A percentile compares a stretch with the other conserved stretches of the same genome.
Evolutionary conservation across 2,329 filamentous ascomycete genomes (phyloP).

Genomic region (Diaporthe vexans): DNA sequence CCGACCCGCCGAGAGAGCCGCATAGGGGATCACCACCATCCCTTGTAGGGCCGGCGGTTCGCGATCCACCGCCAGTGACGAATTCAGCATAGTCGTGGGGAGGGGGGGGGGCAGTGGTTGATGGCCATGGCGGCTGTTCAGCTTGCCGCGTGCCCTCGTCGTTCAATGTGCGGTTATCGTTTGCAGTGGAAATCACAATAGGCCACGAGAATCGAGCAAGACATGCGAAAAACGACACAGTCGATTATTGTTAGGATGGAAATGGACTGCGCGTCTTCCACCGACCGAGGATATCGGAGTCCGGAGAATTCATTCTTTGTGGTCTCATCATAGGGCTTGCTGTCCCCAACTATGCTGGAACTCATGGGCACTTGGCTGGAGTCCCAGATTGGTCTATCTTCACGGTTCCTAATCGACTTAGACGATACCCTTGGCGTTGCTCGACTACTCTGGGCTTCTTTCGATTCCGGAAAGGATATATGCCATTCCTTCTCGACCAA

Average conservation of each 20-base stretch:
- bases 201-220: not conserved
- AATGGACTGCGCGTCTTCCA: not conserved
- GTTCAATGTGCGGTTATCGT: not conserved
- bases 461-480: not conserved
- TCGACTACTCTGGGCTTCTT: not conserved
- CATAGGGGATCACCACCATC: conserved; percentile 20
- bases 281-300: not conserved
- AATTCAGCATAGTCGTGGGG: conserved; percentile 31
- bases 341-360: not conserved
- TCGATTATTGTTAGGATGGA: not conserved
- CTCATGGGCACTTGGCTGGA: not conserved
- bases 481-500: not conserved
- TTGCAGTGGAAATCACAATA: not conserved
- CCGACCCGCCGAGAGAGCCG: conserved; percentile 35
- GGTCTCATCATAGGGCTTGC: not conserved
- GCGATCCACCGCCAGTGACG: conserved; percentile 39
- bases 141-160: not conserved
- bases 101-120: no score
- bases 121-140: not conserved
- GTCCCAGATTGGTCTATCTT: not conserved
- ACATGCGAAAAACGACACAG: not conserved
- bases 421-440: conserved; percentile 18
- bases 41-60: conserved; percentile 22
- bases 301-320: not conserved
- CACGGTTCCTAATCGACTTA: conserved; percentile 4